Conservation (phyloP, 257 asterid species). For the Capsicum pubescens region DNA sequence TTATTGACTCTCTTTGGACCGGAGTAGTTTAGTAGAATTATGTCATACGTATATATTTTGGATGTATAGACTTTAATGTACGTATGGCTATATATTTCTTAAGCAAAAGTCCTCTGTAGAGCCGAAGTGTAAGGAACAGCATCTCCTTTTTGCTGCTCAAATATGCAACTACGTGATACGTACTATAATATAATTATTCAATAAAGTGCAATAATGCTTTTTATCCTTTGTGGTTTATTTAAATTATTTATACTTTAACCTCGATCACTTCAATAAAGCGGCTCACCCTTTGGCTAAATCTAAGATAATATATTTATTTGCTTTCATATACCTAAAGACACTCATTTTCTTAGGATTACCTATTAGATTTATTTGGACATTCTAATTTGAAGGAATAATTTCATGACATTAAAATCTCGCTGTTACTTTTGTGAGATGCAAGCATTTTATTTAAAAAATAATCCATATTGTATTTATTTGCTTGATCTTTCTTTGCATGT, state of each 20-base stretch:
- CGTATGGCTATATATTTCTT: too few species aligned
- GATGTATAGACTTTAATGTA: background rate
- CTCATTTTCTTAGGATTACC: background rate
- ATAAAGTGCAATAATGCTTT: background rate
- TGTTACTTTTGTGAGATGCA: background rate
- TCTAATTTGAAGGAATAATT: background rate
- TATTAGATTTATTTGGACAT: background rate
- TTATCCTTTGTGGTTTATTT: background rate
- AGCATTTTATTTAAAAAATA: background rate
- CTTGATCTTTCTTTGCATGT: background rate
- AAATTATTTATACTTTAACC: conserved; percentile 8
- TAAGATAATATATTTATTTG: background rate
- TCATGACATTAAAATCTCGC: background rate
- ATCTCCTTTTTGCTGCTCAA: background rate
- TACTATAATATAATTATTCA: background rate
- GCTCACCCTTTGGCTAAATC: background rate
- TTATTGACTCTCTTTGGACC: background rate
- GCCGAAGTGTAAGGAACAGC: background rate
- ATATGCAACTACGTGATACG: background rate
- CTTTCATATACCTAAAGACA: background rate
- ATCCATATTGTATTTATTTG: background rate
- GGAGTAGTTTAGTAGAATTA: too few species aligned
- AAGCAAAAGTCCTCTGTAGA: background rate
- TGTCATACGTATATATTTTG: background rate
- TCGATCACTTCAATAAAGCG: background rate